These are phyloP conservation scores for Solanum etuberosum DNA, from an alignment of 257 asterid genomes.

Conservation along the genomic window DNA sequence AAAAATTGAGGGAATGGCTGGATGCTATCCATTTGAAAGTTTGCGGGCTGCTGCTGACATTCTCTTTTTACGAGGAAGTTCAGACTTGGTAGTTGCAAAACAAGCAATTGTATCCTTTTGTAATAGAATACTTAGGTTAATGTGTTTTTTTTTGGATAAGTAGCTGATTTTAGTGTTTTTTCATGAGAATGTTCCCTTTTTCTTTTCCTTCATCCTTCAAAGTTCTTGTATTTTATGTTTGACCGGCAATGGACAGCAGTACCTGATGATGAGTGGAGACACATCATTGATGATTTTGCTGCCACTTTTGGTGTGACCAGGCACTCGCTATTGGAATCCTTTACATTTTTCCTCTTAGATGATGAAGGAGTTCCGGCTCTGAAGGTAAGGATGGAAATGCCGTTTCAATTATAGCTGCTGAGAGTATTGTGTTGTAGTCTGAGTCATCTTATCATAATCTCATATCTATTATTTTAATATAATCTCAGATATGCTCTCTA, in stretches of 20 bases:
- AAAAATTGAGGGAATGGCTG: conserved; percentile 60
- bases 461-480: neutral
- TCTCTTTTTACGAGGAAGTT: conserved; percentile 81
- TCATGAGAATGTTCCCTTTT: neutral
- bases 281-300: conserved; percentile 74
- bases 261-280: conserved; percentile 65
- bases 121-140: neutral
- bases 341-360: conserved; percentile 76
- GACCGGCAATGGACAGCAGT: conserved; percentile 74
- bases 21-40: conserved; percentile 75
- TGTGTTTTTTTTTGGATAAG: neutral
- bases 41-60: conserved; percentile 69
- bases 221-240: conserved; percentile 87
- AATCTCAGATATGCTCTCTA: neutral
- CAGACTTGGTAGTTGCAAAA: conserved; percentile 79
- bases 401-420: neutral
- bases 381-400: conserved; percentile 34
- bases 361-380: conserved; percentile 76
- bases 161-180: conserved; percentile 1
- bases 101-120: conserved; percentile 89
- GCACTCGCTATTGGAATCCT: conserved; percentile 82
- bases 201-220: conserved; percentile 37
- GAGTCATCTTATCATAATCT: neutral
- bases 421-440: neutral
- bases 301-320: conserved; percentile 68